Evolutionary conservation across 306 rosid genomes (phyloP).

Genomic region (Cicer yamashitae): DNA sequence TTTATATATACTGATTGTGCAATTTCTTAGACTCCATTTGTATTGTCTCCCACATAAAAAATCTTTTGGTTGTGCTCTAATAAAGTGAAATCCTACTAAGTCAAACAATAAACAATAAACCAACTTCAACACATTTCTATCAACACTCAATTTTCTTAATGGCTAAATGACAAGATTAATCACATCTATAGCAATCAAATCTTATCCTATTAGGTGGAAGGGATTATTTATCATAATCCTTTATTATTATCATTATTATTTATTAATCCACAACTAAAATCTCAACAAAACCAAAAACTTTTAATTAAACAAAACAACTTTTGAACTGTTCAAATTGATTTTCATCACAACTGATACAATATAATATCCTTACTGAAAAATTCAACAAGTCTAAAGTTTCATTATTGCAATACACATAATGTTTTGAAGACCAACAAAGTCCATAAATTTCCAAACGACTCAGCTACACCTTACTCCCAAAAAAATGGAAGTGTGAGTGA

Average conservation of each 20-base stretch:
- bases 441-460: constrained; percentile 24
- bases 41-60: not conserved
- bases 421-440: constrained; percentile 27
- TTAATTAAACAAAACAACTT: not conserved
- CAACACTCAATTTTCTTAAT: constrained; percentile 1
- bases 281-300: not conserved
- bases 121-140: constrained; percentile 1
- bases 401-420: constrained; percentile 34
- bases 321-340: constrained; percentile 21
- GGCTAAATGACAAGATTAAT: constrained; percentile 11
- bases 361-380: constrained; percentile 27
- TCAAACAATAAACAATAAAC: constrained; percentile 32
- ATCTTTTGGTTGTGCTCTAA: constrained; percentile 4
- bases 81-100: not conserved
- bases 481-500: constrained; percentile 60
- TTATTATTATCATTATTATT: not conserved
- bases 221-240: not conserved
- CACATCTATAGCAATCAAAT: not conserved
- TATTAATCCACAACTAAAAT: constrained; percentile 9
- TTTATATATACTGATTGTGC: too few relatives aligned
- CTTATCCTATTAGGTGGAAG: constrained; percentile 21
- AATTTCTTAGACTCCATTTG: too few relatives aligned
- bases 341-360: constrained; percentile 26
- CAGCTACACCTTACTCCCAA: constrained; percentile 57
- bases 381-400: constrained; percentile 37